These are phyloP conservation scores for Chrysanthemum makinoi DNA, from an alignment of 129 eudicot species.

Conservation along the genomic window DNA sequence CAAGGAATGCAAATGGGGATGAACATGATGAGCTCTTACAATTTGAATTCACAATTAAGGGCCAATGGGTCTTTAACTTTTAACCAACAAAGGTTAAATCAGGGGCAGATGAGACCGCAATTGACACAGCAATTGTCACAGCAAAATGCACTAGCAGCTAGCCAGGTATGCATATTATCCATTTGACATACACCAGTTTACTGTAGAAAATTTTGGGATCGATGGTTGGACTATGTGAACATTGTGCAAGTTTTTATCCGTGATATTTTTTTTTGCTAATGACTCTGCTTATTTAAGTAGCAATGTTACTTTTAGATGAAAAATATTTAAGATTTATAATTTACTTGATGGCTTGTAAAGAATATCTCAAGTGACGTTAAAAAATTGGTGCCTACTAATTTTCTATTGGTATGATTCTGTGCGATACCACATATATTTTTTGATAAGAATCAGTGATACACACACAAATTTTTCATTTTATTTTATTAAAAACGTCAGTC, in stretches of 20 bases:
- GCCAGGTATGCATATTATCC: constrained; percentile 55
- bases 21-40: constrained; percentile 61
- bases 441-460: constrained; percentile 6
- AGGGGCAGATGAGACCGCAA: constrained; percentile 67
- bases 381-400: not conserved
- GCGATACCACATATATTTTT: not conserved
- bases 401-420: constrained; percentile 3
- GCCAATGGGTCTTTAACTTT: constrained; percentile 63
- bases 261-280: too few species aligned
- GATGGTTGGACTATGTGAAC: too few species aligned
- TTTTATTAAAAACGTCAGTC: not conserved
- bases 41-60: constrained; percentile 66
- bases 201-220: too few species aligned
- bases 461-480: constrained; percentile 6
- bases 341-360: not conserved
- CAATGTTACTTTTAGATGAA: too few species aligned
- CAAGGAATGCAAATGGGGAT: constrained; percentile 88
- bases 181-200: too few species aligned
- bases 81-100: constrained; percentile 68
- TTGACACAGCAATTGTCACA: constrained; percentile 72
- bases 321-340: too few species aligned
- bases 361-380: not conserved
- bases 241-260: too few species aligned
- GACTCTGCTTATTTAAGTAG: too few species aligned
- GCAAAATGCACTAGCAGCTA: constrained; percentile 62